Evolutionary conservation across 805 yeast genomes (phyloP).

Genomic region (Yueomyces sinensis): DNA sequence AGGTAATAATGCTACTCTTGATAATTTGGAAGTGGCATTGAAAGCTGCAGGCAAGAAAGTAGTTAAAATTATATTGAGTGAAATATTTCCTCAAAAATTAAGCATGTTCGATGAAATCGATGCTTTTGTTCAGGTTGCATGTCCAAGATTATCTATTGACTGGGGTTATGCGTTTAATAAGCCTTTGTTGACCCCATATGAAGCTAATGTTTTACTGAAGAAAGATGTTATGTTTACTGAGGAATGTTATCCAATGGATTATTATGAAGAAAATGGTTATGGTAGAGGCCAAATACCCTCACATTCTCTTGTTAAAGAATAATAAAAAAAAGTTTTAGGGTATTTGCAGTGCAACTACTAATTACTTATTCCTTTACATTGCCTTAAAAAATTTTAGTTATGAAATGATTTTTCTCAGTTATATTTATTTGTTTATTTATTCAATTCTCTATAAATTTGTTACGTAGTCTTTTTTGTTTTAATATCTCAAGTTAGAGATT

Average conservation of each 20-base stretch:
- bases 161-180: conserved; percentile 97
- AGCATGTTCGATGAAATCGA: conserved; percentile 89
- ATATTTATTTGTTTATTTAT: too few relatives aligned
- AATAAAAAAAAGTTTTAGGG: too few relatives aligned
- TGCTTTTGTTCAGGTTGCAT: conserved; percentile 93
- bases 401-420: too few relatives aligned
- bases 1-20: conserved; percentile 72
- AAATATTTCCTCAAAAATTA: conserved; percentile 84
- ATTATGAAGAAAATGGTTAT: conserved; percentile 78
- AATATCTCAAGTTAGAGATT: too few relatives aligned
- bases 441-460: too few relatives aligned
- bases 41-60: conserved; percentile 45
- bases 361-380: too few relatives aligned
- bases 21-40: conserved; percentile 46
- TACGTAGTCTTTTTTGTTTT: too few relatives aligned
- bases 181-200: conserved; percentile 90
- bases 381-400: too few relatives aligned
- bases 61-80: conserved; percentile 75
- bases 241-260: conserved; percentile 86
- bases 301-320: too few relatives aligned
- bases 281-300: conserved; percentile 73
- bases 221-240: conserved; percentile 55
- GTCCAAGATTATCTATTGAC: conserved; percentile 90
- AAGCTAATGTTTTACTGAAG: conserved; percentile 79
- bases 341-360: too few relatives aligned